Percentiles rank a stretch among this genome's conserved stretches.
Conservation (phyloP, 805 yeast species). For the Candida vaughaniae region DNA sequence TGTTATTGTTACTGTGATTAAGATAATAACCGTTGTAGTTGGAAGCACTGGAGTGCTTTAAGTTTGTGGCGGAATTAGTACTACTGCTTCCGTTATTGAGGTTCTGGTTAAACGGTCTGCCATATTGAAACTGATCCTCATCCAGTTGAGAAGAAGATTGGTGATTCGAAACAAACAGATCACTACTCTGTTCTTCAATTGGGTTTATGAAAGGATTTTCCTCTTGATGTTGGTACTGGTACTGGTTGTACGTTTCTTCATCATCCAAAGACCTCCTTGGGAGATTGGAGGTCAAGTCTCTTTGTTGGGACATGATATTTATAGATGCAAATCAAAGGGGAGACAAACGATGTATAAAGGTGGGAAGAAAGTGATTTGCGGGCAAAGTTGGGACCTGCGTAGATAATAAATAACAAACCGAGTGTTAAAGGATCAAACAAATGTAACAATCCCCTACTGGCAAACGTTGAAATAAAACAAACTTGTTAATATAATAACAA, state of each 20-base stretch:
- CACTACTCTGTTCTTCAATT: constrained; percentile 14
- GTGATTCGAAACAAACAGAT: constrained; percentile 15
- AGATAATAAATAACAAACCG: too few species aligned
- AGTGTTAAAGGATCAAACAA: too few species aligned
- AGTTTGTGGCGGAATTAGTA: constrained; percentile 2
- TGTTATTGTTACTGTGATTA: constrained; percentile 31
- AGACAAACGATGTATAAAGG: too few species aligned
- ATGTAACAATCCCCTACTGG: too few species aligned
- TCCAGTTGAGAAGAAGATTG: constrained; percentile 16
- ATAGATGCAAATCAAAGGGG: neutral
- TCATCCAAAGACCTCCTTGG: constrained; percentile 13
- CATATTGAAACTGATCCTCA: constrained; percentile 22
- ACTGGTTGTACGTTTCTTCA: constrained; percentile 12
- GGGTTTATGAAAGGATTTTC: constrained; percentile 17
- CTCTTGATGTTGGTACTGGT: constrained; percentile 4
- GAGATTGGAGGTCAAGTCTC: constrained; percentile 34
- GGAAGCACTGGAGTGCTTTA: constrained; percentile 5
- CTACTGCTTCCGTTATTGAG: constrained; percentile 2
- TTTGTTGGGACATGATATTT: constrained; percentile 19
- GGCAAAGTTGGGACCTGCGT: too few species aligned
- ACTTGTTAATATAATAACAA: too few species aligned
- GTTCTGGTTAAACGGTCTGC: constrained; percentile 30
- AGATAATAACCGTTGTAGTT: constrained; percentile 42
- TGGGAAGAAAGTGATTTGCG: too few species aligned
- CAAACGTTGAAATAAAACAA: too few species aligned